Conservation (phyloP, 371 early-diverging fungal species). For the Apophysomyces variabilis region DNA sequence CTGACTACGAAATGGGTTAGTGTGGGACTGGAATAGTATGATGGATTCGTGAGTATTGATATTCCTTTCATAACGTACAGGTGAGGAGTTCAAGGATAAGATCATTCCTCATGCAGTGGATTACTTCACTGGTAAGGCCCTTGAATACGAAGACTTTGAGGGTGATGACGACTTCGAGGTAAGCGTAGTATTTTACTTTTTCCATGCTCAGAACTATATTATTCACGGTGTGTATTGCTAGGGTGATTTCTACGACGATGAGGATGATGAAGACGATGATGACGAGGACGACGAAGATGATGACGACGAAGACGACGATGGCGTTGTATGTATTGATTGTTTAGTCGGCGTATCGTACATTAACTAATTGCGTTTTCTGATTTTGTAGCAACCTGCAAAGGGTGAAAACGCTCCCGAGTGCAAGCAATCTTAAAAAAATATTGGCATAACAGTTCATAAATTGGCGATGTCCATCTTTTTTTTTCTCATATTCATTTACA, state of each 20-base stretch:
- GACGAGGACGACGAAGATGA: conserved; percentile 60
- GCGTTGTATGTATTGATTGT: conserved; percentile 52
- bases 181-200: conserved; percentile 14
- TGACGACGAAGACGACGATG: conserved; percentile 55
- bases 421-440: conserved; percentile 53
- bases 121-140: conserved; percentile 98
- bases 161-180: conserved; percentile 77
- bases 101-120: conserved; percentile 95
- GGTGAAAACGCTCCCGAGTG: conserved; percentile 68
- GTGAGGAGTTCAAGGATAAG: conserved; percentile 94
- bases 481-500: conserved; percentile 11
- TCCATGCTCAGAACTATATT: no score
- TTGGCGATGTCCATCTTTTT: conserved; percentile 1
- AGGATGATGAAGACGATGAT: conserved; percentile 65
- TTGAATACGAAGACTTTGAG: conserved; percentile 74
- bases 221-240: conserved; percentile 19
- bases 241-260: conserved; percentile 70
- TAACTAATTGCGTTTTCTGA: neutral
- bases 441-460: conserved; percentile 3
- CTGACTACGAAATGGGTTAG: conserved; percentile 90
- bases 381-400: conserved; percentile 39
- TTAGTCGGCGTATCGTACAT: neutral
- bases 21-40: neutral
- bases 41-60: conserved; percentile 8
- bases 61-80: conserved; percentile 1